Evolutionary conservation across 2,329 filamentous ascomycete genomes (phyloP), one percentile per base, ranked within the genome.

Genomic region (Epichloe brachyelytri): DNA sequence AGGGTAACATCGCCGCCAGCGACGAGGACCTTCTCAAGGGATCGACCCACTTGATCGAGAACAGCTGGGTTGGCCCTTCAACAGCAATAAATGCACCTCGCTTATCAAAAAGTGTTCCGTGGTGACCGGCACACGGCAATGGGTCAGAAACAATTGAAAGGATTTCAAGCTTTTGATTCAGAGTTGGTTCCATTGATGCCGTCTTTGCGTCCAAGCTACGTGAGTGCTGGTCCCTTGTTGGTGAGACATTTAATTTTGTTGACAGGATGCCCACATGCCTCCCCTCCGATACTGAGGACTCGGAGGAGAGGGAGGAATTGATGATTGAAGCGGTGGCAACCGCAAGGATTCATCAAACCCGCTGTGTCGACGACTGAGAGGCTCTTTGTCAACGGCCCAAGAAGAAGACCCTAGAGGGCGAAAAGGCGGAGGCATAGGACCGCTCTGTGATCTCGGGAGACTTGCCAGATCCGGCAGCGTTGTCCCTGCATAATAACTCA

Each of bases 1-100:
- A 79, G 57, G 50, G 65, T 41, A 53, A 68, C 55, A 48, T 76
- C 71, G 14, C 65, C 65, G 12, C 68, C 69, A 5, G 63, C 64
- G 2, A 61, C 57, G 43, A 95, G 71, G 58, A 82, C 83, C 36
- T 75, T 72, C 50, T 85, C 76, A 19, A 95, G 78, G 17, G 78
- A 76, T 3, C 74, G 69, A 3, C 87, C 82, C 4, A 86, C 78
- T 10, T 77, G 73, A 2, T 70, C 65, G 10, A 78, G 62, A 20
- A 78, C 58, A n/a, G 61, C 60, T 6, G 63, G 56, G 52, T 83
- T 78, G 17, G 84, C 75, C 1, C 90, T 65, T 97, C 91, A 30
- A 97, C 71, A 0, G 87, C 85, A 55, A 97, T 83, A 38, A 96
- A 78, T 0, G 86, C 79, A 0, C 91, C 90, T n/a, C 89, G 79